A percentile compares a stretch with the other conserved stretches of the same genome.
Evolutionary conservation across 176 grass and related monocot species (phyloP).

Genomic region (Musa beccarii): DNA sequence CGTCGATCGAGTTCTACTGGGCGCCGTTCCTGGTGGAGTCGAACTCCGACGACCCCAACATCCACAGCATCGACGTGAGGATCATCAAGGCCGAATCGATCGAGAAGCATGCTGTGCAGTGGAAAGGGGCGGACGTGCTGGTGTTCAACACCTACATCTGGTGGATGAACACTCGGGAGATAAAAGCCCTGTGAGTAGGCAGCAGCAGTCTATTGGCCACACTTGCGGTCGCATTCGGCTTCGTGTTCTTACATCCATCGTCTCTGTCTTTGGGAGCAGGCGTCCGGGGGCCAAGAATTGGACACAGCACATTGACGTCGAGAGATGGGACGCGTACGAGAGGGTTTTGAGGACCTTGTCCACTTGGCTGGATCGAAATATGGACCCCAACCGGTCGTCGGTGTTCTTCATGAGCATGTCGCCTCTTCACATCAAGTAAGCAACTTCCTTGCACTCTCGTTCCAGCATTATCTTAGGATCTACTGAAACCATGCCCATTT

Average conservation of each 20-base stretch:
- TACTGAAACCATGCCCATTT: too few relatives aligned
- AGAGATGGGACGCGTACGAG: slow-evolving; percentile 42
- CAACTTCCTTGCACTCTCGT: background rate
- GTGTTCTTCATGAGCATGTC: slow-evolving; percentile 92
- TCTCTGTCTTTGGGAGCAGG: slow-evolving; percentile 18
- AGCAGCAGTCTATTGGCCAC: background rate
- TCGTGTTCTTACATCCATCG: background rate
- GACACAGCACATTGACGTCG: slow-evolving; percentile 54
- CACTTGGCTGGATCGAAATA: slow-evolving; percentile 41
- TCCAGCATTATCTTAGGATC: too few relatives aligned
- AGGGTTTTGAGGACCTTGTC: slow-evolving; percentile 60
- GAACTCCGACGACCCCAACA: slow-evolving; percentile 61
- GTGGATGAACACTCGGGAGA: slow-evolving; percentile 7
- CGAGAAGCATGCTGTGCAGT: slow-evolving; percentile 6
- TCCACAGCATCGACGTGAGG: slow-evolving; percentile 43
- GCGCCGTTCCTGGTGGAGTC: slow-evolving; percentile 79
- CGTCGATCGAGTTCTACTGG: slow-evolving; percentile 90
- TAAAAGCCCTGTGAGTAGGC: slow-evolving; percentile 4
- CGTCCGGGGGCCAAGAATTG: slow-evolving; percentile 48
- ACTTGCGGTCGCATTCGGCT: background rate
- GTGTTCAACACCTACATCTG: slow-evolving; percentile 14
- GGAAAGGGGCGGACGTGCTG: slow-evolving; percentile 8
- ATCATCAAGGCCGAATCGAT: slow-evolving; percentile 2
- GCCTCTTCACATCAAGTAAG: slow-evolving; percentile 61
- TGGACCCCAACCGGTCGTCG: slow-evolving; percentile 37